A percentile compares a stretch with the other conserved stretches of the same genome.
phyloP scores from a whole-genome alignment of 225 moss, liverwort and hornwort genomes.

The Ulota crispa region DNA sequence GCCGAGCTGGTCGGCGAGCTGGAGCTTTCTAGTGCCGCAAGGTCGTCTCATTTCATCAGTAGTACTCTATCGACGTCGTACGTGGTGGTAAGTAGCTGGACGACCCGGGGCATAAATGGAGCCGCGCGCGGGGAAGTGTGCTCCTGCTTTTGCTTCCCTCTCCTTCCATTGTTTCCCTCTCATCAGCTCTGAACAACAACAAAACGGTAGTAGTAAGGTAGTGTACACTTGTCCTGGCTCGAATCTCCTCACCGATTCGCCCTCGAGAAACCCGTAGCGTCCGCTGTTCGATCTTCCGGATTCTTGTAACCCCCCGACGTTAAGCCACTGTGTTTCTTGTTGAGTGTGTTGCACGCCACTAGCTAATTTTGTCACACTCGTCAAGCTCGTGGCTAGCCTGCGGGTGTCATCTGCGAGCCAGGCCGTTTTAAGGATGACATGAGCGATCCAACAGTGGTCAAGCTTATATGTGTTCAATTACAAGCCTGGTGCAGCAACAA shows the following conservation, averaged over 20 bases:
- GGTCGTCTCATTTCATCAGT: constrained; percentile 26
- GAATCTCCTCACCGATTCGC: constrained; percentile 7
- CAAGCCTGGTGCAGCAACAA: neutral
- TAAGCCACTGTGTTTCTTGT: neutral
- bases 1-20: constrained; percentile 29
- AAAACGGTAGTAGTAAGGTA: neutral
- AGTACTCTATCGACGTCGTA: constrained; percentile 1
- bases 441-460: neutral
- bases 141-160: constrained; percentile 15
- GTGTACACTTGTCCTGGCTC: neutral
- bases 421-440: neutral
- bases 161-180: neutral
- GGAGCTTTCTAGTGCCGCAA: constrained; percentile 25
- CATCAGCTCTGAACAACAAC: neutral
- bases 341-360: constrained; percentile 26
- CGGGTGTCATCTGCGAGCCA: neutral
- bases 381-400: constrained; percentile 5
- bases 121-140: constrained; percentile 23
- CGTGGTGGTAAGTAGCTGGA: constrained; percentile 16
- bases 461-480: neutral
- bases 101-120: constrained; percentile 29
- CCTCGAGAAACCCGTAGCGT: constrained; percentile 17
- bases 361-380: neutral
- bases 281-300: constrained; percentile 22
- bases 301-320: constrained; percentile 41